Evolutionary conservation across 768 basidiomycete genomes (phyloP), one percentile per base, ranked within the genome.

Genomic region (Rhizopogon vinicolor): DNA sequence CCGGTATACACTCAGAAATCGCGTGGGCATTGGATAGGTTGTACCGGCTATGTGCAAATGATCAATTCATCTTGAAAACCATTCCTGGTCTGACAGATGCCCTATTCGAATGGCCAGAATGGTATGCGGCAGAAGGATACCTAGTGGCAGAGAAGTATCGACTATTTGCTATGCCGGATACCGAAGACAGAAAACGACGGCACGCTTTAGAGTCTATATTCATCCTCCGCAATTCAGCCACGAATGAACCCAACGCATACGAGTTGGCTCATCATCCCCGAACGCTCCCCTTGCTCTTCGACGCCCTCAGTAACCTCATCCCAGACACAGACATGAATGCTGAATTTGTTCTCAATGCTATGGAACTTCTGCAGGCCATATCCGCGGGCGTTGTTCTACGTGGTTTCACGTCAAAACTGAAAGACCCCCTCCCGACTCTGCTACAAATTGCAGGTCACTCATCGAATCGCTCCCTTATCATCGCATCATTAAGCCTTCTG

Each of bases 21-120:
- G 84, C 84, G 54, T 98, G 93, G 90, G 91, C 94, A 18, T 80
- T 99, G 40, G 88, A 93, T 62, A 85, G 90, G 46, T 80, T 98
- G 9, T 85, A 88, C 58, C 82, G 90, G 18, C 77, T 91, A n/a
- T 87, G 85, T 61, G 79, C 80, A 61, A 88, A 90, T 62, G 92
- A 94, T 50, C 75, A 84, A 51, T 91, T 96, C 69, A 66, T 82
- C 54, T 78, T 98, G 55, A 78, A 76, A 40, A 74, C 76, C 35
- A 84, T 91, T 50, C 87, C 91, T 0, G 92, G 92, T 8, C 75
- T 95, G 41, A 82, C 90, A 25, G 88, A 93, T 62, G 87, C 86
- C 5, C 75, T 98, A 19, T 88, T 93, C 57, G 89, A 88, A 65
- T 93, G 89, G 88, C 93, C 94, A 3, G 85, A 90, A 65, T 89